Base-by-base conservation (phyloP, 78 protist species). In the Dictyostelium citrinum region DNA sequence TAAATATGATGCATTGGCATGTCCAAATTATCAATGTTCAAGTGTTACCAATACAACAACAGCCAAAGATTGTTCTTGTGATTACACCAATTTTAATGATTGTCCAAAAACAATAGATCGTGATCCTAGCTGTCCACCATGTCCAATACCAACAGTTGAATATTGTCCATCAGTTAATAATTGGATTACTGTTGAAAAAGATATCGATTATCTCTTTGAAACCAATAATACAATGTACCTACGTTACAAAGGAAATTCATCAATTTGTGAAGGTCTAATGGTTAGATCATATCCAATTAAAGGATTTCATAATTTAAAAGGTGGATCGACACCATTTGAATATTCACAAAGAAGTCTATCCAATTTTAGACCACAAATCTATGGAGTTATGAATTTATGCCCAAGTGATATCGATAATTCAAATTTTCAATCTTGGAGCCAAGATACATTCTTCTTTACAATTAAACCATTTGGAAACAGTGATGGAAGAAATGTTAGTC, bases 21-120 rank as follows among this genome's bases (percentile, higher is more conserved):
- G 93, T 37, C 72, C 93, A 20, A 88, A 88, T 46, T 60, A 20
- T 46, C 77, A 79, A 14, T 85, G 91, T 61, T 16, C 45, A n/a
- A 74, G 10, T 5, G 2, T 74, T 12, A n/a, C n/a, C n/a, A 14
- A 74, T 35, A 24, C 71, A 11, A 31, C 76, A 3, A 68, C 8
- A 17, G 76, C 76, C 9, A 68, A 24, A 17, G 76, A 68, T 31
- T 88, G 93, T 46, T 39, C 85, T 0, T 88, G 93, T 64, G 93
- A 88, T 29, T 88, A 88, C 49, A 88, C 85, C 1, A 31, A 67
- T 78, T 27, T 51, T 3, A 17, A 4, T 11, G 55, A 60, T 4
- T 88, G 93, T 49, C 80, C 80, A 39, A 24, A 86, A 61, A 16
- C 1, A 10, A n/a, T 37, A 0, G 33, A 9, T 1, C 37, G 77